Percentiles rank a stretch among this genome's conserved stretches.
These are phyloP conservation scores for Geotrichum klebahnii DNA, from an alignment of 1,139 yeast genomes.

Conservation along the genomic window DNA sequence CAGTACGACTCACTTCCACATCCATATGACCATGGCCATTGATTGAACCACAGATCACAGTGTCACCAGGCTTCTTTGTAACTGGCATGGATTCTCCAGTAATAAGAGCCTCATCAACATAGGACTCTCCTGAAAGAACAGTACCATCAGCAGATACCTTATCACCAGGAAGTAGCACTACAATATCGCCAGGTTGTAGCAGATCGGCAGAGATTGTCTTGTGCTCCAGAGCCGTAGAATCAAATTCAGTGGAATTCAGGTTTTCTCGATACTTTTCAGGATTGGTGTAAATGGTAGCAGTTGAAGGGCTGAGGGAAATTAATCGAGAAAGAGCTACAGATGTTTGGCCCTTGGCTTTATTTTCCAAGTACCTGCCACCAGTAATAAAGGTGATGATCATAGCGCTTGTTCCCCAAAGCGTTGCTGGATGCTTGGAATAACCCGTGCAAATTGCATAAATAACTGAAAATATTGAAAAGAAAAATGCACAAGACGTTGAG, in stretches of 20 bases:
- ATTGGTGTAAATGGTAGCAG: slow-evolving; percentile 53
- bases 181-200: slow-evolving; percentile 71
- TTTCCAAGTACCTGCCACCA: slow-evolving; percentile 86
- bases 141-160: slow-evolving; percentile 90
- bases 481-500: slow-evolving; percentile 75
- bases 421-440: slow-evolving; percentile 49
- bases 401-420: slow-evolving; percentile 83
- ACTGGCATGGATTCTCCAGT: slow-evolving; percentile 89
- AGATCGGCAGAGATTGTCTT: slow-evolving; percentile 61
- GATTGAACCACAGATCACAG: slow-evolving; percentile 84
- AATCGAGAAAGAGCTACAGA: slow-evolving; percentile 80
- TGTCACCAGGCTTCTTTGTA: slow-evolving; percentile 54
- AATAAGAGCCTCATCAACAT: slow-evolving; percentile 78
- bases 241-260: slow-evolving; percentile 13
- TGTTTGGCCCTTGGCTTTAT: slow-evolving; percentile 89
- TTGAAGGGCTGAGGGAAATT: slow-evolving; percentile 74
- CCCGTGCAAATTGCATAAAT: slow-evolving; percentile 42
- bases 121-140: slow-evolving; percentile 71
- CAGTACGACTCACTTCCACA: slow-evolving; percentile 64
- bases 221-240: slow-evolving; percentile 28
- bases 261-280: slow-evolving; percentile 25
- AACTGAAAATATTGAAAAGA: slow-evolving; percentile 65
- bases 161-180: slow-evolving; percentile 77
- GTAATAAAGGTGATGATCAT: slow-evolving; percentile 82
- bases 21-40: slow-evolving; percentile 75